A percentile compares a stretch with the other conserved stretches of the same genome.
These are phyloP conservation scores for Pseudopyrenochaeta lycopersici DNA, from an alignment of 2,329 filamentous ascomycete genomes.

Conservation along the genomic window DNA sequence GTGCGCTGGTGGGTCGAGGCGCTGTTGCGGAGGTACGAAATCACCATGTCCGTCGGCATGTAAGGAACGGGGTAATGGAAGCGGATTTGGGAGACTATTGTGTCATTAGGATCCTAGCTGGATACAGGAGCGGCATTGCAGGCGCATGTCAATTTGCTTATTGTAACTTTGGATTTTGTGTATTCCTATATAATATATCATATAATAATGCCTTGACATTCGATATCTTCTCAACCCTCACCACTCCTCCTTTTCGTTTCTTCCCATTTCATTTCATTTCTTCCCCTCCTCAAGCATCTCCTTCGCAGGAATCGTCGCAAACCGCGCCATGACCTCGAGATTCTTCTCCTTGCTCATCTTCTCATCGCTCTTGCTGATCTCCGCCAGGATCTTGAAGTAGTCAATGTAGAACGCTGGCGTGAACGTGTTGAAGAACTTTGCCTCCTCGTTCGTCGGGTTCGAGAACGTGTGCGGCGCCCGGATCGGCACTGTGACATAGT, in stretches of 20 bases:
- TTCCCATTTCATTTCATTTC: no score
- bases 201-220: no score
- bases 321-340: slow-evolving; percentile 59
- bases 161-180: no score
- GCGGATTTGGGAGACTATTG: no score
- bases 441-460: slow-evolving; percentile 64
- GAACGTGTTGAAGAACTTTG: slow-evolving; percentile 66
- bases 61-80: no score
- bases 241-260: no score
- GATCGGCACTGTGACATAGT: slow-evolving; percentile 65
- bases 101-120: no score
- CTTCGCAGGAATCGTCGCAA: slow-evolving; percentile 59
- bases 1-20: neutral
- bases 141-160: no score
- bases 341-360: slow-evolving; percentile 60
- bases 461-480: slow-evolving; percentile 65
- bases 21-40: slow-evolving; percentile 4
- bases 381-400: slow-evolving; percentile 63
- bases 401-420: slow-evolving; percentile 67
- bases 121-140: neutral
- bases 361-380: slow-evolving; percentile 56
- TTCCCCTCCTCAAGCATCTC: slow-evolving; percentile 44
- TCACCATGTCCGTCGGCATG: neutral
- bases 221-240: neutral
- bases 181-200: no score